phyloP scores from a whole-genome alignment of 1,284 basidiomycete genomes.

The Irpex sp. region DNA sequence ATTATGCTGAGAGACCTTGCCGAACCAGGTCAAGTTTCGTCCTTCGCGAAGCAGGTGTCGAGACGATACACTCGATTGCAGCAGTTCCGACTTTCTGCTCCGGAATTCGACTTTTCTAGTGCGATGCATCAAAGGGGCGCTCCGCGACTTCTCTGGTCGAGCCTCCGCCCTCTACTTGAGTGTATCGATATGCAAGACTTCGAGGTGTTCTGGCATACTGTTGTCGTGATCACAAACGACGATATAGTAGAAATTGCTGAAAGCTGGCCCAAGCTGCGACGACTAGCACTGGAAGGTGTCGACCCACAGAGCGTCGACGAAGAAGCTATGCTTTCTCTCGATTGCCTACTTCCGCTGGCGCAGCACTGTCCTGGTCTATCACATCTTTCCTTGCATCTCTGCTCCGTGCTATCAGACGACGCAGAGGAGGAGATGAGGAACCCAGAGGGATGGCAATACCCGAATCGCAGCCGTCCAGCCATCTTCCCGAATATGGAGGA shows the following conservation, averaged over 20 bases:
- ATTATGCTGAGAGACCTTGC: not conserved
- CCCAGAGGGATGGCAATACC: not conserved
- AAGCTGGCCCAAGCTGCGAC: conserved; percentile 38
- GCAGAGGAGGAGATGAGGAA: not conserved
- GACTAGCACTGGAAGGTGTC: conserved; percentile 17
- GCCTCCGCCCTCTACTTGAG: not conserved
- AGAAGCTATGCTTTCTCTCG: not conserved
- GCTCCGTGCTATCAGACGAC: not conserved
- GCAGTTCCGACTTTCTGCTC: not conserved
- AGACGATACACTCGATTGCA: not conserved
- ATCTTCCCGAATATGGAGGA: not conserved
- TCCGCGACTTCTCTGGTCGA: not conserved
- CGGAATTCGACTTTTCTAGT: not conserved
- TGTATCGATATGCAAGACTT: not conserved
- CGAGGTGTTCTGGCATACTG: not conserved
- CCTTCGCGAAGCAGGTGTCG: not conserved
- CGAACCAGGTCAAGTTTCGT: not conserved
- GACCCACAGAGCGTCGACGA: not conserved
- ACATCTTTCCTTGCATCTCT: not conserved
- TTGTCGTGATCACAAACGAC: conserved; percentile 67
- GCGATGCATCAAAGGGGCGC: not conserved
- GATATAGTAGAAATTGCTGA: conserved; percentile 67
- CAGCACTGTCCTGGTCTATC: not conserved
- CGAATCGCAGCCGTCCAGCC: not conserved
- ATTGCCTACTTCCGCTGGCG: not conserved